Conservation (phyloP, 306 rosid species). For the Trichosanthes cucumerina region DNA sequence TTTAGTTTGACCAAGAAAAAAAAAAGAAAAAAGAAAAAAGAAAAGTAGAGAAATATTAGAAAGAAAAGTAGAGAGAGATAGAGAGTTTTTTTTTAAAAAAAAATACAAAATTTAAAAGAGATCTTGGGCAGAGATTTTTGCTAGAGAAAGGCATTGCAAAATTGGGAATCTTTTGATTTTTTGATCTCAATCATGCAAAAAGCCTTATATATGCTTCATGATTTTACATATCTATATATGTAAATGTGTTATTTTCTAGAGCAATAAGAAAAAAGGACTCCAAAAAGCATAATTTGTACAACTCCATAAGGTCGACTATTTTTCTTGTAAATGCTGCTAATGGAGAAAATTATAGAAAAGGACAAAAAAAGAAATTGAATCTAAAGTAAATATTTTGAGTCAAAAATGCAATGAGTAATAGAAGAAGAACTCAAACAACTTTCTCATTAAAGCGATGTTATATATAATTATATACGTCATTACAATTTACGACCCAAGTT, state of each 20-base stretch:
- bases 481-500: no score
- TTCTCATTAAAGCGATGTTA: no score
- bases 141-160: slow-evolving; percentile 8
- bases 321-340: neutral
- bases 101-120: slow-evolving; percentile 6
- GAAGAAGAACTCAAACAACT: no score
- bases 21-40: no score
- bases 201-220: neutral
- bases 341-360: neutral
- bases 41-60: neutral
- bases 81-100: neutral
- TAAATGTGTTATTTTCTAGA: neutral
- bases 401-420: no score
- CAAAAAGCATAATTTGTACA: neutral
- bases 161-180: neutral
- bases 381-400: no score
- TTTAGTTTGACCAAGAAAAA: neutral
- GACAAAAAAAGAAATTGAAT: neutral
- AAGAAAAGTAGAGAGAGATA: neutral
- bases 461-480: no score
- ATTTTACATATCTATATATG: neutral
- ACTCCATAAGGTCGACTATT: neutral
- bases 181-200: neutral
- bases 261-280: neutral
- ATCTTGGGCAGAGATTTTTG: slow-evolving; percentile 2